phyloP scores from a whole-genome alignment of 2,329 filamentous ascomycete genomes.

The Diplodia corticola region DNA sequence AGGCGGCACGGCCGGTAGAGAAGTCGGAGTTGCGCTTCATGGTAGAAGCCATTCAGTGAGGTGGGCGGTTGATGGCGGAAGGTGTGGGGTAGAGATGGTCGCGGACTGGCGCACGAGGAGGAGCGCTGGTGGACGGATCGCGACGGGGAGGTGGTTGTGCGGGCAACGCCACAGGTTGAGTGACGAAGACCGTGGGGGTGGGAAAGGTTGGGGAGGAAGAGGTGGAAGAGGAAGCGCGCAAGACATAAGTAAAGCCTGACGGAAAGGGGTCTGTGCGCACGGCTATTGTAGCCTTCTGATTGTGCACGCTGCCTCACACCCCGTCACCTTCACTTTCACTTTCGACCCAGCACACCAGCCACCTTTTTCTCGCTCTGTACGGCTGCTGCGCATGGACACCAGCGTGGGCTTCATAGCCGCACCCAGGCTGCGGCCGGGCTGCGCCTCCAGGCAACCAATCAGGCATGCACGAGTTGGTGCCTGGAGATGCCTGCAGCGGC shows the following conservation, averaged over 20 bases:
- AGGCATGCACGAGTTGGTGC: not conserved
- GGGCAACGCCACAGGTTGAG: not conserved
- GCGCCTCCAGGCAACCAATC: not conserved
- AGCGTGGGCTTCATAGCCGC: not conserved
- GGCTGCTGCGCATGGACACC: not conserved
- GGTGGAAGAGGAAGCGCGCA: conserved; percentile 5
- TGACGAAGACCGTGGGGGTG: not conserved
- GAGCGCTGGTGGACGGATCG: not conserved
- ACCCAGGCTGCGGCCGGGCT: not conserved
- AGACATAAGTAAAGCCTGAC: not conserved
- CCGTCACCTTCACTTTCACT: not conserved
- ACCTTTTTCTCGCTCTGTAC: not conserved
- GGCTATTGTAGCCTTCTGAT: not conserved
- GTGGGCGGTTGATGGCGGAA: not conserved
- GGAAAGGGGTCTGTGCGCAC: not conserved
- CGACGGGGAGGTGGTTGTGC: not conserved
- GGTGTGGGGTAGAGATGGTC: not conserved
- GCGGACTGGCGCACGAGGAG: not conserved
- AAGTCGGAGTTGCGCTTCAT: conserved; percentile 17
- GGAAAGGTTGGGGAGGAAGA: not conserved
- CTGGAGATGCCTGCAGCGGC: conserved; percentile 8
- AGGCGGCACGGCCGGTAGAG: not conserved
- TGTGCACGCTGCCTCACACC: not conserved
- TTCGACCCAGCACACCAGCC: not conserved
- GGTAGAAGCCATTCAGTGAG: not conserved